Percentiles rank a stretch among this genome's conserved stretches.
Evolutionary conservation across 1,139 yeast genomes (phyloP).

Genomic region (Arxiozyma slooffiae): DNA sequence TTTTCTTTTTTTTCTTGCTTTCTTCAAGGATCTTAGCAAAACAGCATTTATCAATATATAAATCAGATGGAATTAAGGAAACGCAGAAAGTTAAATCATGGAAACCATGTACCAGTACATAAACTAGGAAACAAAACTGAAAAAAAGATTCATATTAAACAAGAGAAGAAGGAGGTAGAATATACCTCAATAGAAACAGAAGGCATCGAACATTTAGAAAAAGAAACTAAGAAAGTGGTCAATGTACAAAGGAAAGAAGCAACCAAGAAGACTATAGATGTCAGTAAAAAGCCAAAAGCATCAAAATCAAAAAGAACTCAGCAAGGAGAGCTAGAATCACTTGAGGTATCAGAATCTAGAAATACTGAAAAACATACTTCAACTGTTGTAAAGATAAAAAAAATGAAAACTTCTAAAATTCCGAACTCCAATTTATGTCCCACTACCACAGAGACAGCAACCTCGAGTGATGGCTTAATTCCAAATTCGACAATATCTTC

Average conservation of each 20-base stretch:
- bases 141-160: not conserved
- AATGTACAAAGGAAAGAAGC: not conserved
- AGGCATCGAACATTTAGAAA: not conserved
- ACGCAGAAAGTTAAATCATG: conserved; percentile 12
- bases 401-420: not conserved
- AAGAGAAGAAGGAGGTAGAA: not conserved
- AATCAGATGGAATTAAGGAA: conserved; percentile 10
- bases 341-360: too few species aligned
- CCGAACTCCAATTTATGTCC: not conserved
- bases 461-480: not conserved
- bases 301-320: not conserved
- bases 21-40: not conserved
- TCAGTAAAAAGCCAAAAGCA: too few species aligned
- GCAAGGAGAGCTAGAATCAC: not conserved
- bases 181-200: not conserved
- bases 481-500: not conserved
- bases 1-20: not conserved
- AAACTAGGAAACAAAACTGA: not conserved
- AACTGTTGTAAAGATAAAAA: not conserved
- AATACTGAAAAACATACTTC: not conserved
- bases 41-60: too few species aligned
- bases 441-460: not conserved
- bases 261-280: not conserved
- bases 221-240: not conserved
- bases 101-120: not conserved